Base-by-base conservation (phyloP, 306 rosid species). In the Gastrolobium bilobum region DNA sequence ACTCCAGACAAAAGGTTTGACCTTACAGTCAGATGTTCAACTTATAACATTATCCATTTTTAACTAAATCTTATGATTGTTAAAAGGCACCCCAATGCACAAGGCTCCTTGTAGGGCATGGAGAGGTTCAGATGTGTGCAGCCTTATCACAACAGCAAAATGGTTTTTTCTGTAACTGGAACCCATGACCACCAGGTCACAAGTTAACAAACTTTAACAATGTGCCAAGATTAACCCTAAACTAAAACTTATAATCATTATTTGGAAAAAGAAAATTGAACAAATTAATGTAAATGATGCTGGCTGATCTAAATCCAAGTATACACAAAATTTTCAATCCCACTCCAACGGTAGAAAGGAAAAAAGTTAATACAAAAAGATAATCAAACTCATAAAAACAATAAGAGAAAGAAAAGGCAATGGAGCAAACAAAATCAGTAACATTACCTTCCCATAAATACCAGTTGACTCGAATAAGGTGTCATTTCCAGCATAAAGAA, bases 401-500 rank as follows among this genome's bases (percentile, higher is more conserved):
- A 33, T 1, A 6, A 43, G n/a, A 5, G 40, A 6, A 59, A 34
- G 4, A 29, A 46, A 15, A 6, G 26, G 10, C 15, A 63, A 66
- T 29, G 15, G 10, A 4, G 46, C 20, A 60, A 59, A 39, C 8
- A 10, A 38, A 44, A 60, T 47, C n/a, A 37, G 47, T 33, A 68
- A 4, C 74, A 62, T 81, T 80, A 95, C 99, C 98, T 67, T 46
- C 58, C 88, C 91, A 65, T 87, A 56, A 10, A 90, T 79, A 30
- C 99, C 99, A 64, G 99, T 91, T 59, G 99, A 95, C 89, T 95
- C 99, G 74, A 86, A 90, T 10, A 95, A 76, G 76, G 84, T 90
- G 76, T 85, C 91, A 84, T 92, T 88, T 79, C 83, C 92, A 44
- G 77, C 88, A 84, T 92, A 95, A 82, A 91, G 88, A 80, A 95